Percentiles rank a stretch among this genome's conserved stretches.
Evolutionary conservation across 176 grass and related monocot species (phyloP).

Genomic region (Aechmea fasciata): DNA sequence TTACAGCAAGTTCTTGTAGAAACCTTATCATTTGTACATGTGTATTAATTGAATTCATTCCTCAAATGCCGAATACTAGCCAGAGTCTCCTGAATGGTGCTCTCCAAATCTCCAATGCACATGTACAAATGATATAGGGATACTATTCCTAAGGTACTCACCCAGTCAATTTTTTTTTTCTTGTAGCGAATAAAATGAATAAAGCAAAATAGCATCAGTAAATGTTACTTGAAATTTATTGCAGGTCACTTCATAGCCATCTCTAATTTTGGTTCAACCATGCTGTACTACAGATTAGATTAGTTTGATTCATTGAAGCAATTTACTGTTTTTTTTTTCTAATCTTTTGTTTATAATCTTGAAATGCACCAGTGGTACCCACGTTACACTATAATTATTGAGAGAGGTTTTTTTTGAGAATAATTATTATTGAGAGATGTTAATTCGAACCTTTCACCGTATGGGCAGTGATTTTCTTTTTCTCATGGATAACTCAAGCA

Average conservation of each 20-base stretch:
- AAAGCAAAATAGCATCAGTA: not conserved
- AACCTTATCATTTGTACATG: conserved; percentile 37
- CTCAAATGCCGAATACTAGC: not conserved
- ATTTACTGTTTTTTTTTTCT: not conserved
- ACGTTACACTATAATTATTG: no score
- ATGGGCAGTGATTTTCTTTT: no score
- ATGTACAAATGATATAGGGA: no score
- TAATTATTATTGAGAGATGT: no score
- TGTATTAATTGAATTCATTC: conserved; percentile 21
- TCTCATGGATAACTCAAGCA: no score
- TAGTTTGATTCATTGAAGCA: not conserved
- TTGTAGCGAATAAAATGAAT: not conserved
- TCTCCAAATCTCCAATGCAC: no score
- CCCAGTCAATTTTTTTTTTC: not conserved
- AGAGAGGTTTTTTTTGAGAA: no score
- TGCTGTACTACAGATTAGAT: not conserved
- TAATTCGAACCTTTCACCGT: no score
- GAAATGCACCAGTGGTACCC: no score
- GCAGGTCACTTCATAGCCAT: no score
- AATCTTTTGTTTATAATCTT: no score
- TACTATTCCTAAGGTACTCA: not conserved
- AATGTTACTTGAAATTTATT: not conserved
- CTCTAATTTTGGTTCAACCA: not conserved
- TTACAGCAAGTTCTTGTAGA: not conserved
- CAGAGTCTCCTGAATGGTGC: not conserved